Evolutionary conservation across 352 stramenopile genomes (phyloP), one percentile per base, ranked within the genome.

Genomic region (Halophytophthora polymorphica): DNA sequence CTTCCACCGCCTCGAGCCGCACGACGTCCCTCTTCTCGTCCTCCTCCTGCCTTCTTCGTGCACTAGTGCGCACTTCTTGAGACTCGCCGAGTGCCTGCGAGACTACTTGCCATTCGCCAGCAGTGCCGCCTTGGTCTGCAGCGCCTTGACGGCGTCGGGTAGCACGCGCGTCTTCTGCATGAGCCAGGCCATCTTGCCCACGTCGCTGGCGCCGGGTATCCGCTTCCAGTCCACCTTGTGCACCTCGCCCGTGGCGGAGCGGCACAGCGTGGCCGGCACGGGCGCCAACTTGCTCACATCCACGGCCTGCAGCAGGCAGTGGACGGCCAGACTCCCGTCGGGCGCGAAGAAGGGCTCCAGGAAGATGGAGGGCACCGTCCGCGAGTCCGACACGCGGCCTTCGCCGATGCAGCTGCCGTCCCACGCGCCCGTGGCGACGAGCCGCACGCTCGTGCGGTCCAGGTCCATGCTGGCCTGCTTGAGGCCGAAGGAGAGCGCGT

Each of bases 351-450:
- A 85, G 11, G 84, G 82, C 66, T 92, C 80, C 11, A 95, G 71
- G 51, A 83, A 88, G 53, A 89, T 83, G 12, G 66, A 88, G 12
- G 75, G 68, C 19, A 83, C 75, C 0, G 69, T 63, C 17, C 82
- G 77, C 11, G 82, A 72, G 56, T 93, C 84, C 13, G 84, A 80
- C 11, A 95, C 82, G 40, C 83, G 82, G 17, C 84, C 84, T 62
- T 95, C 84, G n/a, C 84, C 84, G 47, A 95, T 82, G 56, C 72
- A 93, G 37, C 69, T 89, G 36, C 84, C 84, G 38, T 93, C 69
- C 84, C 84, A 95, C 35, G 90, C 82, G 15, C 77, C 80, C 2
- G 82, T 80, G 18, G 81, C 67, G 46, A 92, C 77, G 23, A 95
- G 61, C 2, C 83, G 75, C 15, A 95, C 76, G 22, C 77, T 91